Conservation (phyloP, 768 basidiomycete genomes). For the Kwoniella dendrophila region DNA sequence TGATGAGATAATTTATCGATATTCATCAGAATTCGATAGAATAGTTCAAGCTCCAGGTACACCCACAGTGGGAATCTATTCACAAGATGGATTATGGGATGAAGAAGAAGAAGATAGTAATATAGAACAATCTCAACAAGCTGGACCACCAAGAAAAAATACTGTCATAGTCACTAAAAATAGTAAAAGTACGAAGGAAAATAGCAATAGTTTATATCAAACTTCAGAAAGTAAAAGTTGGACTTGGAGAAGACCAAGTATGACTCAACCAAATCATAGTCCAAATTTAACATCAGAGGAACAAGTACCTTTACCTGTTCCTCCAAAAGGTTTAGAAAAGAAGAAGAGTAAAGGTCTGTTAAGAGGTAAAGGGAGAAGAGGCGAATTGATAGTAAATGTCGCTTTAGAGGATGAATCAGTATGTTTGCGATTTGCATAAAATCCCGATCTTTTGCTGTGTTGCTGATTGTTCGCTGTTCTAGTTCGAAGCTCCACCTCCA, state of each 20-base stretch:
- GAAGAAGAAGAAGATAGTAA: constrained; percentile 34
- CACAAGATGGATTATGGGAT: constrained; percentile 48
- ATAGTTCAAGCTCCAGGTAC: constrained; percentile 23
- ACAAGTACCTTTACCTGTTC: constrained; percentile 7
- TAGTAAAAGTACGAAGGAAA: constrained; percentile 18
- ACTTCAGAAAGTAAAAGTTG: constrained; percentile 7
- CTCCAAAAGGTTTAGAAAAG: constrained; percentile 29
- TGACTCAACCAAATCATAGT: constrained; percentile 2
- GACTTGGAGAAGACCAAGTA: constrained; percentile 25
- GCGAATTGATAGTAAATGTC: constrained; percentile 38
- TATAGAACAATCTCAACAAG: not conserved
- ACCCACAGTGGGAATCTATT: constrained; percentile 44
- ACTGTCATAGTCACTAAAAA: constrained; percentile 13
- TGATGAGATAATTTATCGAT: constrained; percentile 39
- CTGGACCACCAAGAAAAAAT: constrained; percentile 9
- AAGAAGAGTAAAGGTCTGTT: constrained; percentile 37
- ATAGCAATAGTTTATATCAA: not conserved
- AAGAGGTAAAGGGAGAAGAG: constrained; percentile 41
- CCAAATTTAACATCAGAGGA: constrained; percentile 2
- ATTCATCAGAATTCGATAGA: constrained; percentile 36
- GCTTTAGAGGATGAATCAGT: constrained; percentile 33
- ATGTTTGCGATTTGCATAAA: not conserved
- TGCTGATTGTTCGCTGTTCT: not conserved
- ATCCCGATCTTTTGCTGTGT: not conserved
- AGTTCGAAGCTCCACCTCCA: constrained; percentile 34